Base-by-base conservation (phyloP, 495 filamentous ascomycete genomes). In the Lasiosphaeria hispida region DNA sequence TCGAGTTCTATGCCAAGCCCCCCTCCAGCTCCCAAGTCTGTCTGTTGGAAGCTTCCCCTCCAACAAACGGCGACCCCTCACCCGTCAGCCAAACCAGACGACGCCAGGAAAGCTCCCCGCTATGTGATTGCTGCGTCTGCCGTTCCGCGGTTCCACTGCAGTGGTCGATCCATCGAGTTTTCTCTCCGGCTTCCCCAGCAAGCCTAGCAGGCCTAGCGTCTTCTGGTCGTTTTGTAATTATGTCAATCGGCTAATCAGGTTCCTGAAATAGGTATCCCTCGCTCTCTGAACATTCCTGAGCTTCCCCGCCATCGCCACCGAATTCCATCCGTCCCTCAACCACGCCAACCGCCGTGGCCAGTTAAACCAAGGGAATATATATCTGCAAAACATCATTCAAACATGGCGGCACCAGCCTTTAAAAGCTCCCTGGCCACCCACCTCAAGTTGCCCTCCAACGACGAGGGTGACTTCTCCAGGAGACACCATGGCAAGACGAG, bases 401-500 rank as follows among this genome's bases (percentile, higher is more conserved):
- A 68, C 72, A 94, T 93, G 89, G 84, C 87, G 54, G 73, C 84
- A 4, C 55, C 62, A 57, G 83, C 81, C 69, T 79, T 87, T 63
- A 83, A 79, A 73, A 84, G 78, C 64, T 87, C 87, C 8, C 73
- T 97, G 45, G 92, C 92, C 54, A 73, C 87, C 14, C 92, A 95
- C 78, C 83, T 97, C 59, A 90, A 87, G 79, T 77, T 83, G 77
- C 48, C 75, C 73, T 66, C 65, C 57, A 63, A 76, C 62, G 80
- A 81, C 60, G 86, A 85, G 58, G 68, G 64, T 37, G 72, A 80
- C 63, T 78, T 80, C 45, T 69, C 75, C 68, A 78, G 82, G 63
- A 90, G 89, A 76, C 92, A 96, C 69, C 92, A 97, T 75, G 92
- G 91, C 65, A 97, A 97, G 83, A 87, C 91, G 53, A 89, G 92